Evolutionary conservation across 345 rosid genomes (phyloP).

Genomic region (Brassica nigra): DNA sequence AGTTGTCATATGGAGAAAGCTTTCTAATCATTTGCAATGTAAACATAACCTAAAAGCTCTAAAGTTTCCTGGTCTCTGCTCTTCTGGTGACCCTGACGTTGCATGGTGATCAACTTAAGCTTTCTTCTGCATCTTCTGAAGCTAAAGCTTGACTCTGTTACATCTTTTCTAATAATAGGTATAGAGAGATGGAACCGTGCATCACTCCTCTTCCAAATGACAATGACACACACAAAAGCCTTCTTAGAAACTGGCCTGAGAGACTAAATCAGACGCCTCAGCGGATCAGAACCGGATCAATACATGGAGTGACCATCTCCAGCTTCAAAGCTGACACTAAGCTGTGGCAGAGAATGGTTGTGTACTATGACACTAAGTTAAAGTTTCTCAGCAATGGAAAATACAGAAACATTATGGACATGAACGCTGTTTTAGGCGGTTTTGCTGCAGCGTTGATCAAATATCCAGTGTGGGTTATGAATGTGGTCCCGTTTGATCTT

Average conservation of each 20-base stretch:
- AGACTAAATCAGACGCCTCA: conserved; percentile 53
- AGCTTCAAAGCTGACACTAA: conserved; percentile 46
- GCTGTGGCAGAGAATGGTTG: conserved; percentile 52
- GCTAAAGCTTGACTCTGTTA: not conserved
- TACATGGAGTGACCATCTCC: conserved; percentile 41
- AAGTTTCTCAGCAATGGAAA: conserved; percentile 46
- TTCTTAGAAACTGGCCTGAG: conserved; percentile 51
- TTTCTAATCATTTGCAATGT: conserved; percentile 61
- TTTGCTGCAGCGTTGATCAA: conserved; percentile 64
- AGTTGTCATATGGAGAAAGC: conserved; percentile 69
- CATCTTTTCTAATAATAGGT: conserved; percentile 42
- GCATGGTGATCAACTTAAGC: conserved; percentile 49
- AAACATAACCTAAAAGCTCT: conserved; percentile 29
- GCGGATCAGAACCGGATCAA: conserved; percentile 35
- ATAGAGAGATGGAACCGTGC: conserved; percentile 58
- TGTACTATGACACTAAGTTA: conserved; percentile 47
- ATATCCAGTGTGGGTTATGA: conserved; percentile 73
- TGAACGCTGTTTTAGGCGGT: conserved; percentile 75
- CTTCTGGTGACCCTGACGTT: conserved; percentile 46
- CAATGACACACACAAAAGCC: conserved; percentile 16
- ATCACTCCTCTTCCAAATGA: conserved; percentile 52
- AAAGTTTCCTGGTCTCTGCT: conserved; percentile 50
- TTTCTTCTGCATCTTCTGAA: conserved; percentile 18
- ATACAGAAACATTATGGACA: conserved; percentile 67
- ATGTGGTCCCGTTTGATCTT: conserved; percentile 55